Evolutionary conservation across 768 basidiomycete species (phyloP).

Genomic region (Calocera viscosa): DNA sequence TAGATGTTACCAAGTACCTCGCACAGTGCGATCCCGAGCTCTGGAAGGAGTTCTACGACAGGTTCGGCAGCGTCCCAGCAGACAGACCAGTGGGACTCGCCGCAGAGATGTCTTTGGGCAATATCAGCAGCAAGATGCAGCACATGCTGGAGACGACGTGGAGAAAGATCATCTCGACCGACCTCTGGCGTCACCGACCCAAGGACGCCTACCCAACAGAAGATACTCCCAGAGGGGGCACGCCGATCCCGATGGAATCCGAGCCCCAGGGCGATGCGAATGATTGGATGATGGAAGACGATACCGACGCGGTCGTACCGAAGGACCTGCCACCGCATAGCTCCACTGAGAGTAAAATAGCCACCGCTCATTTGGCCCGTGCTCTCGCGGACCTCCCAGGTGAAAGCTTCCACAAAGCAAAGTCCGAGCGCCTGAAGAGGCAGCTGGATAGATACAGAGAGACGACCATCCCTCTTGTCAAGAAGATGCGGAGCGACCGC

Average conservation of each 20-base stretch:
- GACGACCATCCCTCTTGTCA: constrained; percentile 39
- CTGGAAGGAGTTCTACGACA: constrained; percentile 55
- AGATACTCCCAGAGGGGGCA: background rate
- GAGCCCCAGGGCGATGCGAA: background rate
- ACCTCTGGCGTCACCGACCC: constrained; percentile 9
- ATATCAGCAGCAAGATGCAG: background rate
- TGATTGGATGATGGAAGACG: background rate
- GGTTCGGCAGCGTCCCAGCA: constrained; percentile 25
- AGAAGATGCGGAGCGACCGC: constrained; percentile 55
- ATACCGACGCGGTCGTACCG: background rate
- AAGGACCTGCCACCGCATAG: background rate
- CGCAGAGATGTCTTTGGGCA: background rate
- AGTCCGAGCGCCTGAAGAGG: constrained; percentile 46
- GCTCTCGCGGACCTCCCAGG: constrained; percentile 16
- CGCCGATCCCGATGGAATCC: background rate
- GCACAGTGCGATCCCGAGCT: constrained; percentile 69
- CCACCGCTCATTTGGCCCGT: constrained; percentile 22
- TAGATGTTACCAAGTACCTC: constrained; percentile 80
- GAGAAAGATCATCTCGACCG: constrained; percentile 9
- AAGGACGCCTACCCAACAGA: constrained; percentile 10
- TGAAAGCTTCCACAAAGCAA: constrained; percentile 30
- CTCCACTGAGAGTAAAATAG: background rate
- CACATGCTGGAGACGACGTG: background rate
- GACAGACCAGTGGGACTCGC: background rate
- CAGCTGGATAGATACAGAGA: constrained; percentile 46